phyloP scores from a whole-genome alignment of 208 protist genomes.

The Trypanosoma congolense region DNA sequence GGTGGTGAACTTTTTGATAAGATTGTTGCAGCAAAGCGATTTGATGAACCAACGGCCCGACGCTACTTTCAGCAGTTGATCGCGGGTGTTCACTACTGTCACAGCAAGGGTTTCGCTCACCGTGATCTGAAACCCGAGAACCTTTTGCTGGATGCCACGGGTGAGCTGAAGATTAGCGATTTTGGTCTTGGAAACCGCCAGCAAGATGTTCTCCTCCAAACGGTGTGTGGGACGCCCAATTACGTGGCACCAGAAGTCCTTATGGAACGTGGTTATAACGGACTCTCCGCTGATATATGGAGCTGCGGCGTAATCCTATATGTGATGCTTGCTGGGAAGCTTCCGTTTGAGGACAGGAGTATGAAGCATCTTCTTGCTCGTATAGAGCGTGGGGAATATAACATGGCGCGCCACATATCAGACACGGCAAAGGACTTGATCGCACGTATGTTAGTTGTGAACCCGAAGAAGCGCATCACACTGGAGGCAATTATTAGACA shows the following conservation, averaged over 20 bases:
- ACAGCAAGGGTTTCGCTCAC: constrained; percentile 55
- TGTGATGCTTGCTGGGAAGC: constrained; percentile 70
- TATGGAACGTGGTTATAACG: constrained; percentile 43
- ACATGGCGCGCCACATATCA: constrained; percentile 25
- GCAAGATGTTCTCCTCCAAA: constrained; percentile 19
- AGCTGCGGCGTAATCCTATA: constrained; percentile 85
- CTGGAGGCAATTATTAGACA: constrained; percentile 33
- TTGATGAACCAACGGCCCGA: constrained; percentile 27
- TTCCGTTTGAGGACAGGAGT: constrained; percentile 65
- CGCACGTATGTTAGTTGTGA: constrained; percentile 32
- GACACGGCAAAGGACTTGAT: constrained; percentile 38
- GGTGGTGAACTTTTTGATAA: constrained; percentile 56
- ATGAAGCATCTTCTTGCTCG: constrained; percentile 27
- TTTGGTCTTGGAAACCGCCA: constrained; percentile 41
- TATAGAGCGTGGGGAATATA: constrained; percentile 49
- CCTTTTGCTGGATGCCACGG: constrained; percentile 31
- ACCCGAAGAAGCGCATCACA: constrained; percentile 37
- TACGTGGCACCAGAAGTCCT: constrained; percentile 84
- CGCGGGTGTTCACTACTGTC: constrained; percentile 53
- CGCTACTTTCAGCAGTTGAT: constrained; percentile 70
- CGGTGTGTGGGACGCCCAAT: constrained; percentile 51
- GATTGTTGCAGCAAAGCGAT: constrained; percentile 21
- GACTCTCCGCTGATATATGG: constrained; percentile 91
- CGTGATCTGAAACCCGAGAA: constrained; percentile 63
- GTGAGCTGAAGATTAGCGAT: constrained; percentile 33